Percentiles rank a stretch among this genome's conserved stretches.
Evolutionary conservation across 148 eudicot genomes (phyloP).

Genomic region (Suaeda aralocaspica): DNA sequence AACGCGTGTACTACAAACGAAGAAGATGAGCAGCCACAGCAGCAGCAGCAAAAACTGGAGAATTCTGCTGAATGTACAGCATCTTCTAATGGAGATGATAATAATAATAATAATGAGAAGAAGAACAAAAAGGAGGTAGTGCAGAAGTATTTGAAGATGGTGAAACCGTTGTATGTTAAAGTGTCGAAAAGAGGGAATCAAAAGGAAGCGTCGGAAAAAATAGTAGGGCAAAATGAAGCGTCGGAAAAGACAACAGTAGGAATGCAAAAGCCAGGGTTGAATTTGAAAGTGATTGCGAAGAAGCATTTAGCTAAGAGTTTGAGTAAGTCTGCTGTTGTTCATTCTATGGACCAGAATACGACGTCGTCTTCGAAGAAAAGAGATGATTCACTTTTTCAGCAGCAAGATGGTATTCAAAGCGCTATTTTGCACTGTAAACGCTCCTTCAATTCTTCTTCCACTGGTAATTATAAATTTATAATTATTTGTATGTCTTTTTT

Average conservation of each 20-base stretch:
- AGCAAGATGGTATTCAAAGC: conserved; percentile 86
- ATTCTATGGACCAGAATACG: conserved; percentile 23
- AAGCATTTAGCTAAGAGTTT: conserved; percentile 68
- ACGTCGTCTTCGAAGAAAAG: conserved; percentile 34
- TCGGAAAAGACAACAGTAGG: conserved; percentile 14
- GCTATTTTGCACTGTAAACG: conserved; percentile 93
- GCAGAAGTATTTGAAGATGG: conserved; percentile 62
- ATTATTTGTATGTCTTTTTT: not conserved
- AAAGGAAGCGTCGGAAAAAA: conserved; percentile 24
- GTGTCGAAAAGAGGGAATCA: conserved; percentile 51
- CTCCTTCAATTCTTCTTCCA: conserved; percentile 61
- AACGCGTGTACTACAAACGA: not conserved
- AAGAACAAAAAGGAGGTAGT: conserved; percentile 46
- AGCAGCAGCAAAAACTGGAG: not conserved
- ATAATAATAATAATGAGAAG: no score
- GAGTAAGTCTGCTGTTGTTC: conserved; percentile 43
- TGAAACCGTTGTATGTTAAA: conserved; percentile 61
- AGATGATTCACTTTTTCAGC: conserved; percentile 74
- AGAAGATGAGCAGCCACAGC: conserved; percentile 2
- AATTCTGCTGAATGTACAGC: not conserved
- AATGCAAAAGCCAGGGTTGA: conserved; percentile 29
- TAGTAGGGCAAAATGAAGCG: conserved; percentile 19
- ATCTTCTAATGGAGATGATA: conserved; percentile 24
- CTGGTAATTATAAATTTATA: conserved; percentile 27
- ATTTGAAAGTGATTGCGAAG: conserved; percentile 47